phyloP scores from a whole-genome alignment of 2,329 filamentous ascomycete species.

The Hymenoscyphus albidus region DNA sequence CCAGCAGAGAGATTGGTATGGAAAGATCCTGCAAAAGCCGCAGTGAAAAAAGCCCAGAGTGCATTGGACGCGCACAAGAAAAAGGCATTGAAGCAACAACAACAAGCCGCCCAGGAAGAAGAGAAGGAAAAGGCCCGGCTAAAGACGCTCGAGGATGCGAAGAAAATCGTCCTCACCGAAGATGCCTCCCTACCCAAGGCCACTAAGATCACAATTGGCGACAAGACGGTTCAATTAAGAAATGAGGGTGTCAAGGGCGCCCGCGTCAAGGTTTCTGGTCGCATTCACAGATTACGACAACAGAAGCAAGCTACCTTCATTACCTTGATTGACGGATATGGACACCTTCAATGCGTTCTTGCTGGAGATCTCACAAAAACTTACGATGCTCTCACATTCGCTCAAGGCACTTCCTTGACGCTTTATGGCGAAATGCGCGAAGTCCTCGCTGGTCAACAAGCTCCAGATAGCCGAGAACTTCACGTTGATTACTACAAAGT shows the following conservation, averaged over 20 bases:
- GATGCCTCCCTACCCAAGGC: slow-evolving; percentile 70
- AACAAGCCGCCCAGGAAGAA: slow-evolving; percentile 66
- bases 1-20: slow-evolving; percentile 62
- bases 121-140: slow-evolving; percentile 69
- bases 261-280: slow-evolving; percentile 74
- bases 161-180: slow-evolving; percentile 69
- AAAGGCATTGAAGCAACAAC: slow-evolving; percentile 76
- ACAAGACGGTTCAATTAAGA: slow-evolving; percentile 61
- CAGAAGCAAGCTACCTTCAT: slow-evolving; percentile 87
- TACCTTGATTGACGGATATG: slow-evolving; percentile 80
- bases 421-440: slow-evolving; percentile 66
- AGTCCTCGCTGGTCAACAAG: slow-evolving; percentile 62
- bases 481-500: slow-evolving; percentile 70
- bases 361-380: slow-evolving; percentile 73
- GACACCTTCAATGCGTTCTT: slow-evolving; percentile 79
- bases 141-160: slow-evolving; percentile 72
- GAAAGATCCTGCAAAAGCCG: slow-evolving; percentile 80
- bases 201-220: slow-evolving; percentile 70
- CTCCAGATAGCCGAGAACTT: slow-evolving; percentile 66
- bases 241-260: slow-evolving; percentile 59
- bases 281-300: slow-evolving; percentile 74
- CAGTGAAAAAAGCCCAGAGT: slow-evolving; percentile 78
- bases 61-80: slow-evolving; percentile 74
- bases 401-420: slow-evolving; percentile 65
- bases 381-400: slow-evolving; percentile 68